Percentiles rank a stretch among this genome's conserved stretches.
These are phyloP conservation scores for Fusarium marasasianum DNA, from an alignment of 2,329 filamentous ascomycete species.

Conservation along the genomic window DNA sequence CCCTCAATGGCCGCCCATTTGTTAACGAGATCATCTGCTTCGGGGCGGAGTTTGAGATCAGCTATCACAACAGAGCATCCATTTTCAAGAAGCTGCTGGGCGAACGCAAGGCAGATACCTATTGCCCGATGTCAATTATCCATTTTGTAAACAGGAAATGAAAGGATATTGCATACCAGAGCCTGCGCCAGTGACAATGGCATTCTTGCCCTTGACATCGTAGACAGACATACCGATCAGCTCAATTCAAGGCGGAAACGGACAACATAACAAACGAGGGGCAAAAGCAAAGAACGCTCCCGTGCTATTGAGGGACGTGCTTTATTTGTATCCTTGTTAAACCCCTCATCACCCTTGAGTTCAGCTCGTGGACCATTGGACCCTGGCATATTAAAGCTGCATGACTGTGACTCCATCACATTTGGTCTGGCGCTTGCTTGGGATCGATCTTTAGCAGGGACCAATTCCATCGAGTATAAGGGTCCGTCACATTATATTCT, in stretches of 20 bases:
- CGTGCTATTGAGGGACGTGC: not conserved
- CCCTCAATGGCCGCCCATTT: not conserved
- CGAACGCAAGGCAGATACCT: slow-evolving; percentile 18
- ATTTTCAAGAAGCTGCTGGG: not conserved
- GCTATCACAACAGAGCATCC: not conserved
- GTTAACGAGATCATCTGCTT: not conserved
- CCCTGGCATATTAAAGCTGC: not conserved
- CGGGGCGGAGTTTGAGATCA: not conserved
- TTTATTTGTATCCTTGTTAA: not conserved
- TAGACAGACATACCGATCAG: slow-evolving; percentile 4
- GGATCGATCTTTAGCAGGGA: accelerated
- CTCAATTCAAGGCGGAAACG: not conserved
- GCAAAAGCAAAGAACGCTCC: not conserved
- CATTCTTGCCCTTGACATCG: slow-evolving; percentile 10
- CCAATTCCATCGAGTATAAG: not conserved
- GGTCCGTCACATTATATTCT: not conserved
- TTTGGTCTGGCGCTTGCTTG: not conserved
- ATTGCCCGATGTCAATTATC: not conserved
- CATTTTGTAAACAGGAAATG: accelerated
- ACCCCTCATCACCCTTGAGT: not conserved
- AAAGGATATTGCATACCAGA: not conserved
- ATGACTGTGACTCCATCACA: not conserved
- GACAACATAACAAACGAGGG: not conserved
- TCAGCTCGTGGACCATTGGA: not conserved
- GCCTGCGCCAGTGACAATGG: slow-evolving; percentile 21